Conservation (phyloP, 2,329 filamentous ascomycete species). For the Epichloe aotearoae region DNA sequence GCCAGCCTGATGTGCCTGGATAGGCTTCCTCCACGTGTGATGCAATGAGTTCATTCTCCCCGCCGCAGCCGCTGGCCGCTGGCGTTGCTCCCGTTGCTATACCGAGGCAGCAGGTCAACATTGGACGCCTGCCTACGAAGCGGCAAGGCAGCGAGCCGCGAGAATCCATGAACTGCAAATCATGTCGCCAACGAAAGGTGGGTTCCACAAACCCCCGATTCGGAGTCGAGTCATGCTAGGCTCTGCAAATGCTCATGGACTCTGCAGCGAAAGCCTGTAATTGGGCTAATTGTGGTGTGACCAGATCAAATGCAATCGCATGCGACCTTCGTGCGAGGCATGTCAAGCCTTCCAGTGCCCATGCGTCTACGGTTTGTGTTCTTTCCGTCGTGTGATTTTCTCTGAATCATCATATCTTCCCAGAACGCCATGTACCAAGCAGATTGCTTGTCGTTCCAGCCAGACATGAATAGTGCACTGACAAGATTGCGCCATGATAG, state of each 20-base stretch:
- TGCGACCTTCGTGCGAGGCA: slow-evolving; percentile 74
- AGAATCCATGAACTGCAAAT: slow-evolving; percentile 94
- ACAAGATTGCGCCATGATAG: slow-evolving; percentile 27
- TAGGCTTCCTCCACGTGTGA: not conserved
- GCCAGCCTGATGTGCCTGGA: too few relatives aligned
- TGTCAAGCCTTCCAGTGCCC: slow-evolving; percentile 82
- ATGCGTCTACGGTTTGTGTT: slow-evolving; percentile 69
- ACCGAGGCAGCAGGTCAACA: slow-evolving; percentile 66
- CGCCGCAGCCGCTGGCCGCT: not conserved
- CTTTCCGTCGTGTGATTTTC: too few relatives aligned
- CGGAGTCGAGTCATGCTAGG: not conserved
- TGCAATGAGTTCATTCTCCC: slow-evolving; percentile 18
- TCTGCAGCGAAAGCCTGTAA: not conserved
- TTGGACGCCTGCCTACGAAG: slow-evolving; percentile 62
- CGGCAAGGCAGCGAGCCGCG: slow-evolving; percentile 62
- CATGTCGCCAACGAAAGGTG: slow-evolving; percentile 84
- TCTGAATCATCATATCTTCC: too few relatives aligned
- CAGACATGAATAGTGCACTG: not conserved
- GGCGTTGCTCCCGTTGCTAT: slow-evolving; percentile 33
- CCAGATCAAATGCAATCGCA: slow-evolving; percentile 84
- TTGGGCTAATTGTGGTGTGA: not conserved
- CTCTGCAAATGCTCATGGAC: not conserved
- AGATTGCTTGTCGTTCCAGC: not conserved
- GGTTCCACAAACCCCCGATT: slow-evolving; percentile 7
- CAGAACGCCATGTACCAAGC: not conserved